phyloP scores from a whole-genome alignment of 2,329 filamentous ascomycete genomes.

The Acrodontium crateriforme region DNA sequence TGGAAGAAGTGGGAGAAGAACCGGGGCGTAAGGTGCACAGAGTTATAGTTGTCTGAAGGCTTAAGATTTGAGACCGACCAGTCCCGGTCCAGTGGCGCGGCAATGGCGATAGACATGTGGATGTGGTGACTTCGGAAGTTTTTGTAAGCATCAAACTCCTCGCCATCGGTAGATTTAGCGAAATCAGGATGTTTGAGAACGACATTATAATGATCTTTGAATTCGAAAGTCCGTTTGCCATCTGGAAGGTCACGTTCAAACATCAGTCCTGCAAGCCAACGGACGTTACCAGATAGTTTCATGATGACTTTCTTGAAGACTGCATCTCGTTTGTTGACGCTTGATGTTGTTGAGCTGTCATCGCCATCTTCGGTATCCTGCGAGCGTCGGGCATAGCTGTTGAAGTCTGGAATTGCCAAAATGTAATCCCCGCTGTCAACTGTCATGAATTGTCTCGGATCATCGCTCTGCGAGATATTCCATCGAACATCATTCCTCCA shows the following conservation, averaged over 20 bases:
- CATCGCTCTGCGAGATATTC: slow-evolving; percentile 69
- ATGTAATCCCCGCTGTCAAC: slow-evolving; percentile 94
- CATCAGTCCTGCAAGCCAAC: slow-evolving; percentile 79
- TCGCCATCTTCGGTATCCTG: slow-evolving; percentile 34
- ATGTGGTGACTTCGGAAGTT: slow-evolving; percentile 97
- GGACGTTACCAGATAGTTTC: slow-evolving; percentile 94
- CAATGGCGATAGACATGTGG: slow-evolving; percentile 82
- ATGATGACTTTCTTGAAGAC: slow-evolving; percentile 96
- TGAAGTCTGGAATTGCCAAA: slow-evolving; percentile 86
- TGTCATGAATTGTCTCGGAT: slow-evolving; percentile 87
- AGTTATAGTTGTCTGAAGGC: slow-evolving; percentile 84
- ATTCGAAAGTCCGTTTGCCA: slow-evolving; percentile 67
- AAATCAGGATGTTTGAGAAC: slow-evolving; percentile 68
- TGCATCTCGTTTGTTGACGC: slow-evolving; percentile 57
- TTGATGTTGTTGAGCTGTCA: slow-evolving; percentile 45
- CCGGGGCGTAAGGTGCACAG: slow-evolving; percentile 81
- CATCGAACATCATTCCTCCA: slow-evolving; percentile 91
- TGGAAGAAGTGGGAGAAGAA: slow-evolving; percentile 98
- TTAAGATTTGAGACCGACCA: slow-evolving; percentile 66
- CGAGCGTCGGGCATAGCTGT: slow-evolving; percentile 64
- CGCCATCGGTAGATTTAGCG: slow-evolving; percentile 42
- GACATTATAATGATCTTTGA: slow-evolving; percentile 85
- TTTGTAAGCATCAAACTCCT: slow-evolving; percentile 76
- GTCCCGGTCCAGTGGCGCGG: slow-evolving; percentile 73
- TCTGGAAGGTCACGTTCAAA: slow-evolving; percentile 73